Percentiles rank a stretch among this genome's conserved stretches.
Conservation (phyloP, 2,329 filamentous ascomycete species). For the Diplocarpon rosae region DNA sequence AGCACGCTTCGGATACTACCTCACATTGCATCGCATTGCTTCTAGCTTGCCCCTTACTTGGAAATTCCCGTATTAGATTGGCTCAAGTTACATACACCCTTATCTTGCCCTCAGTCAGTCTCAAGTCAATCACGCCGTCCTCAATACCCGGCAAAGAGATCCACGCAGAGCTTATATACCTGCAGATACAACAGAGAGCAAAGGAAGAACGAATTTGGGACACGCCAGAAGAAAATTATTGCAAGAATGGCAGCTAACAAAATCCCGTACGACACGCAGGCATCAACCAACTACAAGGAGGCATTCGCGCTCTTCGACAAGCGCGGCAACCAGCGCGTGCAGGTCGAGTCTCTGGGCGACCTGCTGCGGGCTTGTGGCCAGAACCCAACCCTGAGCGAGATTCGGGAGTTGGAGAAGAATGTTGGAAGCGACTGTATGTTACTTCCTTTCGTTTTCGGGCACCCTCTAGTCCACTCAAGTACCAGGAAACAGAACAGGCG, state of each 20-base stretch:
- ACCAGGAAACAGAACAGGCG: too few relatives aligned
- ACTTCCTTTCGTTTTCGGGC: background rate
- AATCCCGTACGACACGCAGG: conserved; percentile 36
- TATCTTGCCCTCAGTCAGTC: background rate
- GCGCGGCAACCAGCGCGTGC: conserved; percentile 89
- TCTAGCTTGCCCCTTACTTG: too few relatives aligned
- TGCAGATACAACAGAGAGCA: background rate
- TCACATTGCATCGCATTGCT: too few relatives aligned
- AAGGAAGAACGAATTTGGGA: background rate
- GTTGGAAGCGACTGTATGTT: conserved; percentile 83
- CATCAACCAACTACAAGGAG: conserved; percentile 98
- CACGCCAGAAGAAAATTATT: background rate
- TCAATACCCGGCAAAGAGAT: background rate
- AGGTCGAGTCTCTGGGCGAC: conserved; percentile 79
- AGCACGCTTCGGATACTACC: too few relatives aligned
- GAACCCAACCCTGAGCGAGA: conserved; percentile 92
- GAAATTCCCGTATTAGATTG: too few relatives aligned
- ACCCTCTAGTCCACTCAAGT: too few relatives aligned
- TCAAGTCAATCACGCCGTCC: background rate
- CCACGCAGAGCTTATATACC: background rate
- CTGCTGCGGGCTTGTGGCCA: conserved; percentile 93
- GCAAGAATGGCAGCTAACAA: conserved; percentile 4
- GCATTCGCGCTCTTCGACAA: conserved; percentile 99
- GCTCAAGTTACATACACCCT: background rate
- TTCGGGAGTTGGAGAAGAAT: conserved; percentile 81